These are phyloP conservation scores for Termitomyces eurrhizus DNA, from an alignment of 768 basidiomycete genomes.

Conservation along the genomic window DNA sequence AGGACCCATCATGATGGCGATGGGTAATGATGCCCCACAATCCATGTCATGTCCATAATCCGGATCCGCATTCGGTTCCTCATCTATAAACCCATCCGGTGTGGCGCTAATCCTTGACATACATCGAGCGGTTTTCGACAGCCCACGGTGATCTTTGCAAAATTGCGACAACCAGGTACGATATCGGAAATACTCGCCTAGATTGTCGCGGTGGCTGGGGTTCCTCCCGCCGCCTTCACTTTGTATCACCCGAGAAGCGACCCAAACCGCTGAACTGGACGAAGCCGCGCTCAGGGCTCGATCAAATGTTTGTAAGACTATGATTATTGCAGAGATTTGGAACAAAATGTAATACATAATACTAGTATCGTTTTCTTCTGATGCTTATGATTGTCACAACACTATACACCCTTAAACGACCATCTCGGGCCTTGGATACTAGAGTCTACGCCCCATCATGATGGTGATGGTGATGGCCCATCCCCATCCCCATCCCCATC, in stretches of 20 bases:
- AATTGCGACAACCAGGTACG: conserved; percentile 8
- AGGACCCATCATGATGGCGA: no score
- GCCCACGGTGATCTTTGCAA: conserved; percentile 8
- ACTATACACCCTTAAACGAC: no score
- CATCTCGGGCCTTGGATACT: no score
- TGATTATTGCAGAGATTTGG: no score
- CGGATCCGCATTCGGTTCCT: background rate
- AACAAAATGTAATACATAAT: no score
- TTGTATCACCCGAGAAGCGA: conserved; percentile 31
- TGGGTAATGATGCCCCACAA: no score
- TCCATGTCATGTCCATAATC: no score
- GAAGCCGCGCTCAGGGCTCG: conserved; percentile 51
- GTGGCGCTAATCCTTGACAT: conserved; percentile 8
- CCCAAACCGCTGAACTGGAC: conserved; percentile 57
- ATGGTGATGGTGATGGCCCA: conserved; percentile 3
- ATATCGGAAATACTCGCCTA: conserved; percentile 40
- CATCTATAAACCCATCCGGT: background rate
- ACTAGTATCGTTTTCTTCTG: no score
- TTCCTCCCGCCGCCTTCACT: conserved; percentile 66
- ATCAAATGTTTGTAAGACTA: no score
- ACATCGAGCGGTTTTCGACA: conserved; percentile 6
- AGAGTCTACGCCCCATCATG: background rate
- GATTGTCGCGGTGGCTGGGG: conserved; percentile 76
- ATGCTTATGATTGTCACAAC: no score
- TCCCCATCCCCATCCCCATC: no score